Conservation (phyloP, 768 basidiomycete species). For the Mycena vitilis region DNA sequence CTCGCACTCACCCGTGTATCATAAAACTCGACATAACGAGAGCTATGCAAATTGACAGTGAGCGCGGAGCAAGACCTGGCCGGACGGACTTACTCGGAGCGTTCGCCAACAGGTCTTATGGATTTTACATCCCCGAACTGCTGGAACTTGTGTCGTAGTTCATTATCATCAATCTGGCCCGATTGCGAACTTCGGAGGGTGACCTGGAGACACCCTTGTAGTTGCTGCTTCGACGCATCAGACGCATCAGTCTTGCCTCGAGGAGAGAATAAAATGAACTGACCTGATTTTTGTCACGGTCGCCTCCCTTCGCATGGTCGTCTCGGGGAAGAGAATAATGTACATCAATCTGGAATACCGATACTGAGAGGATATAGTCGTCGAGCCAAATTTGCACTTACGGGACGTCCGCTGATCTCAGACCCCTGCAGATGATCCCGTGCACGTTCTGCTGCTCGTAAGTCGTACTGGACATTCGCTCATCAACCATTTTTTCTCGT, state of each 20-base stretch:
- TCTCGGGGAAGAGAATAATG: conserved; percentile 96
- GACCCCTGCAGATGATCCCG: conserved; percentile 91
- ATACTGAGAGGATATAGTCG: conserved; percentile 27
- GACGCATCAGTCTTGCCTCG: not conserved
- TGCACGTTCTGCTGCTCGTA: conserved; percentile 93
- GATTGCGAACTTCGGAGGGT: conserved; percentile 78
- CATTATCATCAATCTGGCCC: conserved; percentile 84
- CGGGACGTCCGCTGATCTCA: conserved; percentile 88
- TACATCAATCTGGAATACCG: conserved; percentile 90
- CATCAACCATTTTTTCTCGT: conserved; percentile 31
- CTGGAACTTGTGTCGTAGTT: conserved; percentile 87
- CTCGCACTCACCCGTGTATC: conserved; percentile 77
- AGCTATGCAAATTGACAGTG: conserved; percentile 57
- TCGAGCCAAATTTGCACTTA: conserved; percentile 56
- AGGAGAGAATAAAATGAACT: conserved; percentile 21
- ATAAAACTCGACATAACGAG: conserved; percentile 93
- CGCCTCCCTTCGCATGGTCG: conserved; percentile 75
- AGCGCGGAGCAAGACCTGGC: not conserved
- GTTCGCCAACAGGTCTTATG: conserved; percentile 73
- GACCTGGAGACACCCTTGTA: conserved; percentile 88
- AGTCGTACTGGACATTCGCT: conserved; percentile 73
- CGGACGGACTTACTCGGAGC: conserved; percentile 61
- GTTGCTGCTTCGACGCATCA: conserved; percentile 57
- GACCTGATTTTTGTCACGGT: conserved; percentile 88
- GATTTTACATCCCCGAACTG: conserved; percentile 92